Conservation (phyloP, 305 asterid genomes). For the Withania somnifera region DNA sequence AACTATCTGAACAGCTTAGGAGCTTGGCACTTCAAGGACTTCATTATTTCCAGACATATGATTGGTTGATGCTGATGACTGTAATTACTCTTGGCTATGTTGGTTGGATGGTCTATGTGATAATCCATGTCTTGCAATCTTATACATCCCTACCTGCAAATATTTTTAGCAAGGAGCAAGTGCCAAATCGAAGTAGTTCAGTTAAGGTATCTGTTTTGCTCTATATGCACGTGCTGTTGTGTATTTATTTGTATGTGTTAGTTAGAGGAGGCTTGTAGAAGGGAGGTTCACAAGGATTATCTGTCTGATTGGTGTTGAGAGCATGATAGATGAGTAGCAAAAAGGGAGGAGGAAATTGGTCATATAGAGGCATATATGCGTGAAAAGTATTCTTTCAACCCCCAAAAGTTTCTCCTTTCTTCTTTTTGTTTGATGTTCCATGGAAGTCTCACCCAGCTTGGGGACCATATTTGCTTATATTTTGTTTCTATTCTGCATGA, state of each 20-base stretch:
- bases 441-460: background rate
- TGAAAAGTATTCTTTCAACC: background rate
- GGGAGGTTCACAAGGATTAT: background rate
- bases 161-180: conserved; percentile 32
- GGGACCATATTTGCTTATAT: background rate
- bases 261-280: background rate
- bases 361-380: background rate
- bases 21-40: conserved; percentile 83
- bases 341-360: background rate
- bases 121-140: conserved; percentile 74
- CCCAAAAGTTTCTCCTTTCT: background rate
- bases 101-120: conserved; percentile 90
- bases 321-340: background rate
- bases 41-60: conserved; percentile 89
- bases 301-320: background rate
- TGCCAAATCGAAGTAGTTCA: conserved; percentile 26
- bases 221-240: background rate
- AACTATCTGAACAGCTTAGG: conserved; percentile 64
- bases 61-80: conserved; percentile 93
- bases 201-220: conserved; percentile 36
- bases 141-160: conserved; percentile 60
- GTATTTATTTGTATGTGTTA: background rate
- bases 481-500: background rate
- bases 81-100: conserved; percentile 82
- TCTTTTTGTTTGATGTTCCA: background rate